phyloP scores from a whole-genome alignment of 345 rosid genomes.

The Ceriops zippeliana region DNA sequence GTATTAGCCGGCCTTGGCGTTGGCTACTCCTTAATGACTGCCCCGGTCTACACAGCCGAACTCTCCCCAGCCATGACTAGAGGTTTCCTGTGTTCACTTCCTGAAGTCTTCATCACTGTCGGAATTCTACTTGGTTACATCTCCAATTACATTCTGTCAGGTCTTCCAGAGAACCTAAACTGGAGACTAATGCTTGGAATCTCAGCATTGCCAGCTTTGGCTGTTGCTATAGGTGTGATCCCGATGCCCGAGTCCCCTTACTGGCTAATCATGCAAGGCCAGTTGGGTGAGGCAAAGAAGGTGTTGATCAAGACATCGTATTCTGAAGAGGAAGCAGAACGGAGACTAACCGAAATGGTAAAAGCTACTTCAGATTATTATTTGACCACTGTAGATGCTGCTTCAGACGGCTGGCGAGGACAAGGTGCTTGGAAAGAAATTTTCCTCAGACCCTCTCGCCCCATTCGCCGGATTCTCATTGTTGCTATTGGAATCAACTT shows the following conservation, averaged over 20 bases:
- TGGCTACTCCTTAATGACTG: slow-evolving; percentile 65
- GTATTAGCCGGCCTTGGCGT: slow-evolving; percentile 70
- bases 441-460: slow-evolving; percentile 40
- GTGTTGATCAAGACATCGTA: slow-evolving; percentile 49
- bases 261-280: slow-evolving; percentile 62
- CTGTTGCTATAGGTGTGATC: slow-evolving; percentile 47
- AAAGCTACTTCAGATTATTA: slow-evolving; percentile 24
- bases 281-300: slow-evolving; percentile 43
- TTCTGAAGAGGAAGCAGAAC: slow-evolving; percentile 43
- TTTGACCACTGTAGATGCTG: not conserved
- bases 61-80: slow-evolving; percentile 57
- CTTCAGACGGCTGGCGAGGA: slow-evolving; percentile 28
- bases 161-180: slow-evolving; percentile 42
- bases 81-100: slow-evolving; percentile 62
- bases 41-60: slow-evolving; percentile 57
- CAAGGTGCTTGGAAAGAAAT: slow-evolving; percentile 62
- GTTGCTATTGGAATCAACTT: slow-evolving; percentile 64
- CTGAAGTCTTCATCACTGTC: slow-evolving; percentile 59
- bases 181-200: slow-evolving; percentile 74
- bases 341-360: slow-evolving; percentile 44
- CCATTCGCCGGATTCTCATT: slow-evolving; percentile 48
- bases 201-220: slow-evolving; percentile 49
- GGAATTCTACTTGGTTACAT: slow-evolving; percentile 67
- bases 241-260: slow-evolving; percentile 75
- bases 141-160: slow-evolving; percentile 49